A percentile compares a stretch with the other conserved stretches of the same genome.
Conservation (phyloP, 192 early-diverging fungal genomes). For the Entomortierella beljakovae region DNA sequence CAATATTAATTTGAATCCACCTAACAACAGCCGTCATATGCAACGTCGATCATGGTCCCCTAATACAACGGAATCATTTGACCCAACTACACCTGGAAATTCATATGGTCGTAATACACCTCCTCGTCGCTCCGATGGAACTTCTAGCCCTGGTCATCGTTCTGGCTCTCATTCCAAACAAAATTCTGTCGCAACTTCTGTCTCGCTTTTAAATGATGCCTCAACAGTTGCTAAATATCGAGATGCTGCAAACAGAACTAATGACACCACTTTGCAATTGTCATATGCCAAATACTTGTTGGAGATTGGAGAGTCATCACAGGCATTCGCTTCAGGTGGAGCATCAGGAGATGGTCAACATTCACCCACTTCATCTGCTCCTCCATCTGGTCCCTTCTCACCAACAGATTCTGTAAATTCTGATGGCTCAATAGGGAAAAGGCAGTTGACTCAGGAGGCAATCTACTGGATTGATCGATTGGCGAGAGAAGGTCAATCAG, state of each 20-base stretch:
- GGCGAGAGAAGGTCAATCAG: constrained; percentile 73
- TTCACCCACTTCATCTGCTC: background rate
- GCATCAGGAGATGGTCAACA: background rate
- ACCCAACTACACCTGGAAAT: background rate
- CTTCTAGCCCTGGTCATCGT: constrained; percentile 12
- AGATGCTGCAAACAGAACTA: constrained; percentile 80
- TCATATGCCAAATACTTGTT: constrained; percentile 84
- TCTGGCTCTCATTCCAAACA: constrained; percentile 31
- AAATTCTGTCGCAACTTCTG: constrained; percentile 36
- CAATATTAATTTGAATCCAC: background rate
- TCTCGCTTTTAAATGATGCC: constrained; percentile 33
- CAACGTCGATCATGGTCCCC: constrained; percentile 42
- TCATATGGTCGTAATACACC: constrained; percentile 17
- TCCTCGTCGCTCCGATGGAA: constrained; percentile 19
- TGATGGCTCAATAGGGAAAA: constrained; percentile 9
- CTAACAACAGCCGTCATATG: background rate
- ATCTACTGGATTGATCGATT: constrained; percentile 81
- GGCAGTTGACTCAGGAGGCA: constrained; percentile 68
- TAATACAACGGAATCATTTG: constrained; percentile 27
- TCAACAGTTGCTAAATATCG: constrained; percentile 67
- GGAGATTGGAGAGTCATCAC: constrained; percentile 63
- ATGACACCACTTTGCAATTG: constrained; percentile 76
- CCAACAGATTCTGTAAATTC: constrained; percentile 1
- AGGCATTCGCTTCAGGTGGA: background rate
- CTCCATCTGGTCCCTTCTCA: background rate